Base-by-base conservation (phyloP, 768 basidiomycete genomes). In the Krasilnikovozyma curviuscula region DNA sequence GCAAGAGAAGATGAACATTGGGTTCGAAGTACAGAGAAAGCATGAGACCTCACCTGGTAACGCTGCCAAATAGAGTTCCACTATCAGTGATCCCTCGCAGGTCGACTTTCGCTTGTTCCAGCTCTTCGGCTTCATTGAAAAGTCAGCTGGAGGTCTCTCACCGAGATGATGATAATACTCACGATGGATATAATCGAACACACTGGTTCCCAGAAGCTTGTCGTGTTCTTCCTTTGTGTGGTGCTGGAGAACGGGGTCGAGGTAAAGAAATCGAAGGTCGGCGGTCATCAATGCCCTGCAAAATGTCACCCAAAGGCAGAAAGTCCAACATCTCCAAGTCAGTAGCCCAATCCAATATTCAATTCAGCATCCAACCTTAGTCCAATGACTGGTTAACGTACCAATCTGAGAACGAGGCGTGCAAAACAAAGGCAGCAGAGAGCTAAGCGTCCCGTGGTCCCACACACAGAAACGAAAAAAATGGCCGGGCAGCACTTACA, bases 251-350 rank as follows among this genome's bases (percentile, higher is more conserved):
- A 82, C 77, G 51, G 83, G 83, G 67, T 85, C 83, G 54, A 83
- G 71, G 65, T 82, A 84, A 52, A 85, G 73, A 65, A 83, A 83
- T 43, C 73, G 67, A 42, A 86, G 73, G 61, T 79, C 73, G 40
- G 78, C 63, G n/a, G 77, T 76, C 57, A 86, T 71, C 54, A 86
- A 68, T 24, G 81, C 67, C 83, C 83, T 86, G 68, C n/a, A n/a
- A n/a, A n/a, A n/a, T n/a, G n/a, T n/a, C n/a, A n/a, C n/a, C n/a
- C n/a, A n/a, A n/a, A n/a, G n/a, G n/a, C n/a, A n/a, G n/a, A n/a
- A n/a, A n/a, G n/a, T n/a, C n/a, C n/a, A n/a, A n/a, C n/a, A n/a
- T n/a, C n/a, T n/a, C n/a, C n/a, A n/a, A n/a, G n/a, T n/a, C n/a
- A n/a, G n/a, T n/a, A n/a, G n/a, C n/a, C n/a, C n/a, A n/a, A n/a